Base-by-base conservation (phyloP, 306 rosid species). In the Ormosia semicastrata region DNA sequence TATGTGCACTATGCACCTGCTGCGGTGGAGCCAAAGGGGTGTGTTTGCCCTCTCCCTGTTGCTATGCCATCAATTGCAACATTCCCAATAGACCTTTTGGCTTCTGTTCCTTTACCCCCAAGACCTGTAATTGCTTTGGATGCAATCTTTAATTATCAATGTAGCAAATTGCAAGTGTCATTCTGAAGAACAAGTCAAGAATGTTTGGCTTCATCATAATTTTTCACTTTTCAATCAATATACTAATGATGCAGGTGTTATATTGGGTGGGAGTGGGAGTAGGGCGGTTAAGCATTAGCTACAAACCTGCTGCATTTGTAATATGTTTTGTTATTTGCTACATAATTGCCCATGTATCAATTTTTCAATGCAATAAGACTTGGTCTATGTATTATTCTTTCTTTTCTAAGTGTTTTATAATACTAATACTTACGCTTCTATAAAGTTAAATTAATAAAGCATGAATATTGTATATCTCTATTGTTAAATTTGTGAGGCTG, bases 81-180 rank as follows among this genome's bases (percentile, higher is more conserved):
- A 92, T 92, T 77, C 98, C 97, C 34, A 88, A 90, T 81, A 88
- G 86, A 84, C 98, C 98, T 43, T 92, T 90, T 86, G 98, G 98
- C 56, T 90, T 89, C 78, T 94, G 98, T 85, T 91, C 98, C 74
- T 91, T 95, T 89, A 89, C 93, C 24, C 99, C 99, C 68, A 95
- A 77, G 88, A 85, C 98, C 53, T 95, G 98, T 88, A 94, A 94
- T 86, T 94, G 98, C 92, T 86, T 92, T 86, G 91, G 89, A 65
- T 94, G 98, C 85, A 88, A 85, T 79, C 78, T 77, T 83, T 92
- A 73, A 33, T 50, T 7, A 40, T 72, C 78, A 49, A 66, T 86
- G 79, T 75, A 79, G 77, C 43, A 76, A 81, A 76, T 91, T 49
- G 37, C 76, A 29, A 14, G 6, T 44, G 74, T 2, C 18, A 14